These are phyloP conservation scores for Blastocrithidia nonstop DNA, from an alignment of 208 protist genomes.

Conservation along the genomic window DNA sequence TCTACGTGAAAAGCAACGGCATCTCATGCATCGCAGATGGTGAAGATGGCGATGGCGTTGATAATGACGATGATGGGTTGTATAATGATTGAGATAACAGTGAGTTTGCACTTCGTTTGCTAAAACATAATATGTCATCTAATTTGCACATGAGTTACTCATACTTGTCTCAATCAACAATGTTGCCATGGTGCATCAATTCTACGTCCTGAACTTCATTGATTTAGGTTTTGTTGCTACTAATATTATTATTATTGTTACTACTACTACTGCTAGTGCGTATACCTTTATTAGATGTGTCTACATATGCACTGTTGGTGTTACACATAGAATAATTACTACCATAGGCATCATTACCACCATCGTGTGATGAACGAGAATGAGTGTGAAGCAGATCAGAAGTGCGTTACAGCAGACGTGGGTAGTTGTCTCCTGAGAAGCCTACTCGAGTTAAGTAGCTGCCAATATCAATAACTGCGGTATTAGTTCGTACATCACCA, in stretches of 20 bases:
- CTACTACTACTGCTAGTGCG: slow-evolving; percentile 3
- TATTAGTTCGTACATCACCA: slow-evolving; percentile 44
- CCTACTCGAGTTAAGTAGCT: slow-evolving; percentile 67
- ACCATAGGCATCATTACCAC: not conserved
- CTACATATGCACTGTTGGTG: not conserved
- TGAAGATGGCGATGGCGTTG: too few relatives aligned
- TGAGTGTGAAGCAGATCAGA: slow-evolving; percentile 15
- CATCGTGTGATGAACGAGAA: too few relatives aligned
- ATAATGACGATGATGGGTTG: not conserved
- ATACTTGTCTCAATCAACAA: slow-evolving; percentile 77
- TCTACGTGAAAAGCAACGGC: slow-evolving; percentile 81
- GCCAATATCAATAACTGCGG: slow-evolving; percentile 77
- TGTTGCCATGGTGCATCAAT: slow-evolving; percentile 47
- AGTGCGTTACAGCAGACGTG: slow-evolving; percentile 62
- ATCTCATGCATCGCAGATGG: slow-evolving; percentile 37
- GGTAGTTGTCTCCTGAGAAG: slow-evolving; percentile 74
- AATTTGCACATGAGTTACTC: slow-evolving; percentile 63
- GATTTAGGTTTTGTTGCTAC: slow-evolving; percentile 8
- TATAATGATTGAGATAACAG: too few relatives aligned
- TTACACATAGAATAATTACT: not conserved
- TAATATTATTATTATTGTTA: slow-evolving; percentile 1
- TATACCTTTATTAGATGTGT: slow-evolving; percentile 9
- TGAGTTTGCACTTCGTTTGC: too few relatives aligned
- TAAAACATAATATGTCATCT: slow-evolving; percentile 43
- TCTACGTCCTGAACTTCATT: too few relatives aligned